Evolutionary conservation across 768 basidiomycete species (phyloP).

Genomic region (Lepiota venenata): DNA sequence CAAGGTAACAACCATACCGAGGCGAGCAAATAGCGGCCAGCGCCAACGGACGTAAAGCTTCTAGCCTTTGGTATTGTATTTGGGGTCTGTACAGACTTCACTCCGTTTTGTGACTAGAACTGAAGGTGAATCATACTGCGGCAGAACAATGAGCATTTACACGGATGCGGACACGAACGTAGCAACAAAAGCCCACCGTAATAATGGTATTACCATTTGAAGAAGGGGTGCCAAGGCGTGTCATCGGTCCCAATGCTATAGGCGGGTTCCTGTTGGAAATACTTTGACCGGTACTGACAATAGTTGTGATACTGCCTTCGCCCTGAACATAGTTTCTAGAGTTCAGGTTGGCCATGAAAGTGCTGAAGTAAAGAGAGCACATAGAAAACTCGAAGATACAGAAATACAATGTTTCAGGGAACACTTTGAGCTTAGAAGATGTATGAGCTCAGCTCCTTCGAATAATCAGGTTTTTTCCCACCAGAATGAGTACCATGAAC

Average conservation of each 20-base stretch:
- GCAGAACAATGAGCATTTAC: not conserved
- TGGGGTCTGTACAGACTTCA: not conserved
- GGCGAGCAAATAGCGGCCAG: too few relatives aligned
- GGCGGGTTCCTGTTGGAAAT: not conserved
- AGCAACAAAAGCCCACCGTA: not conserved
- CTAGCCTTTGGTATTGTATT: not conserved
- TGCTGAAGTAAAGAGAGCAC: slow-evolving; percentile 29
- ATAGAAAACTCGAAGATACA: slow-evolving; percentile 25
- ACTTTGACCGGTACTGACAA: too few relatives aligned
- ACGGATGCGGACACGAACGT: not conserved
- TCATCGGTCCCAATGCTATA: not conserved
- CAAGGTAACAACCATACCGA: too few relatives aligned
- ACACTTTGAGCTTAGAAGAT: slow-evolving; percentile 10
- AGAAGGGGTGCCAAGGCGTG: not conserved
- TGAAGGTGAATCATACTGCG: not conserved
- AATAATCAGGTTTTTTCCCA: not conserved
- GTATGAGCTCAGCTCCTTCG: not conserved
- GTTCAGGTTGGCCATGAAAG: slow-evolving; percentile 28
- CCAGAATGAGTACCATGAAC: slow-evolving; percentile 12
- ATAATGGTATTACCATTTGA: not conserved
- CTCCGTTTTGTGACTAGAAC: not conserved
- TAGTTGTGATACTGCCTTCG: not conserved
- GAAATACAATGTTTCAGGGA: slow-evolving; percentile 12
- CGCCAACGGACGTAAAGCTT: too few relatives aligned
- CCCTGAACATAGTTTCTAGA: slow-evolving; percentile 16